Conservation (phyloP, 2,329 filamentous ascomycete species). For the Aureobasidium sp. region DNA sequence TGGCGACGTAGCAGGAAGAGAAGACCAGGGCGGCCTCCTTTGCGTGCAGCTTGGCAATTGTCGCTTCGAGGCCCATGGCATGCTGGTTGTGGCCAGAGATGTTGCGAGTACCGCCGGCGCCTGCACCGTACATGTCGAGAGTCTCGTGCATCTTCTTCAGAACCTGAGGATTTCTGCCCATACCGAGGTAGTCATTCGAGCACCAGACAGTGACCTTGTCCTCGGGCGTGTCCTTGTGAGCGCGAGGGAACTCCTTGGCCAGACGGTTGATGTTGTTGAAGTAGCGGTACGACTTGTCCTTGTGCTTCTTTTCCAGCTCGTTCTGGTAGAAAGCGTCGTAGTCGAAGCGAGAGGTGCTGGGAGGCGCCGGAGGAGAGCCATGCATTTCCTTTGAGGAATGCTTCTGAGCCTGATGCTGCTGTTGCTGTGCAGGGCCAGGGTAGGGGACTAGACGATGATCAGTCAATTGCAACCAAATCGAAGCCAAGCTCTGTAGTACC, state of each 20-base stretch:
- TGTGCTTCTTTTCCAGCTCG: constrained; percentile 97
- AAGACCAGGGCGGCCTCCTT: constrained; percentile 93
- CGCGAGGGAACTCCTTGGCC: constrained; percentile 90
- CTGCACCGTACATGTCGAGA: constrained; percentile 87
- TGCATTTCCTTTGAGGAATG: constrained; percentile 8
- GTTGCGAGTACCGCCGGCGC: constrained; percentile 91
- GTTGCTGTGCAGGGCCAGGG: constrained; percentile 1
- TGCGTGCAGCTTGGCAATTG: constrained; percentile 78
- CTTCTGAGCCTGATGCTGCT: constrained; percentile 5
- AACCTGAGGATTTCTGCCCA: constrained; percentile 86
- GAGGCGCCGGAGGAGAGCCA: constrained; percentile 39
- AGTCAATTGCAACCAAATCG: background rate
- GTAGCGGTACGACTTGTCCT: constrained; percentile 99
- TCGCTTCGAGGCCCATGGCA: constrained; percentile 74
- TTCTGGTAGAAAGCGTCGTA: constrained; percentile 83
- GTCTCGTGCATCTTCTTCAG: constrained; percentile 91
- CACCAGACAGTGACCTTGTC: constrained; percentile 97
- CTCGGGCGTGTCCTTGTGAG: constrained; percentile 76
- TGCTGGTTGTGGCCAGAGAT: constrained; percentile 98
- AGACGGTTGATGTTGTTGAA: constrained; percentile 99
- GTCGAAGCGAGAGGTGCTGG: constrained; percentile 61
- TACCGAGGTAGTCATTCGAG: constrained; percentile 97
- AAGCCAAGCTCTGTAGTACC: constrained; percentile 31
- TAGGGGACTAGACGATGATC: constrained; percentile 12
- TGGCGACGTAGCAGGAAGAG: constrained; percentile 96